Evolutionary conservation across 176 grass and related monocot genomes (phyloP), one percentile per base, ranked within the genome.

Genomic region (Echinochloa phyllopogon): DNA sequence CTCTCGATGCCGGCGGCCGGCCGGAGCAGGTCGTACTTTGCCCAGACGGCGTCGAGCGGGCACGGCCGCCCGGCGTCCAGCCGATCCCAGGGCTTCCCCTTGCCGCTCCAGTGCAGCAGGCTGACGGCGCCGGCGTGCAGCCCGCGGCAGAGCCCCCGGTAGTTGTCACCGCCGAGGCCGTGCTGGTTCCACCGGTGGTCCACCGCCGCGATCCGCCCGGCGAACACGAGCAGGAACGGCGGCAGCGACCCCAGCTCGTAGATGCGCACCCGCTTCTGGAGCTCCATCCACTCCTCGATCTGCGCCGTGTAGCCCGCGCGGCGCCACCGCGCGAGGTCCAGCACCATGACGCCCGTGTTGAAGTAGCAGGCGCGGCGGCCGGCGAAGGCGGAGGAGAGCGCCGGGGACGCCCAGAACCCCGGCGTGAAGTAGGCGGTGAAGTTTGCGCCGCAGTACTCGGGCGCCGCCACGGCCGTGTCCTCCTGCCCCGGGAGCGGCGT

Each of bases 101-200:
- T 94, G 27, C 95, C 95, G 84, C 95, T 97, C 95, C 95, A 97
- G 89, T 97, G 95, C 75, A 94, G 76, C 36, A 97, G 86, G 91
- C 88, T 91, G 82, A 97, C 95, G 2, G 88, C 81, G 13, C 95
- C 95, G 37, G 92, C 81, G 77, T 97, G 95, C 14, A 97, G 69
- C 21, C 93, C 92, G 24, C 95, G 88, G 88, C 95, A 97, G 55
- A 87, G 91, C 0, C 95, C 92, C 0, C 56, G 89, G 72, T 91
- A 91, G 89, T 94, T 97, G 84, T 97, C 95, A 1, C 95, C 95
- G 43, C 95, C 95, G 58, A 94, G 91, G 18, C 95, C 95, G 76
- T 97, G 95, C 84, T 97, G 92, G 88, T 97, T 97, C 92, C 95
- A 97, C 0, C 88, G 65, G 88, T 94, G 95, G 47, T 94, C 86